Evolutionary conservation across 1,139 yeast genomes (phyloP).

Genomic region (Saccharomyces hybrid): DNA sequence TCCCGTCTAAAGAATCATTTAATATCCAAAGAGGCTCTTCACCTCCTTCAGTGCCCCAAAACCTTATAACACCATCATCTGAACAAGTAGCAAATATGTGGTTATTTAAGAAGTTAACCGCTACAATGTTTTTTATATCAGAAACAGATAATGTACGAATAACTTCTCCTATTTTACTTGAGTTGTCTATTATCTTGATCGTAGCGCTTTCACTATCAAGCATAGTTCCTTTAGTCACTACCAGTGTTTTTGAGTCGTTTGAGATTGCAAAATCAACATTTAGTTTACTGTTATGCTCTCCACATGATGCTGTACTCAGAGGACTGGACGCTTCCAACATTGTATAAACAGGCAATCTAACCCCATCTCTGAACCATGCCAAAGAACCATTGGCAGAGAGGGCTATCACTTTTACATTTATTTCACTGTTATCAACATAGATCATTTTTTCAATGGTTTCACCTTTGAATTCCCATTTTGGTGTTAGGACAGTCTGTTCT

Average conservation of each 20-base stretch:
- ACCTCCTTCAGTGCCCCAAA: conserved; percentile 22
- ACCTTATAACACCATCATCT: conserved; percentile 20
- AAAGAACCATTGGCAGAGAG: conserved; percentile 24
- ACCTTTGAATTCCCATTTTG: conserved; percentile 24
- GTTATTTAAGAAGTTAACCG: conserved; percentile 21
- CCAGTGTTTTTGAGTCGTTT: background rate
- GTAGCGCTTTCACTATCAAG: conserved; percentile 13
- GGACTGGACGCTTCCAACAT: conserved; percentile 1
- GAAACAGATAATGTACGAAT: conserved; percentile 15
- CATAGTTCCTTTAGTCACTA: background rate
- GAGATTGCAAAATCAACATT: conserved; percentile 1
- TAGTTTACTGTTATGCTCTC: background rate
- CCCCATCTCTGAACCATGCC: conserved; percentile 27
- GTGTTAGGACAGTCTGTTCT: conserved; percentile 9
- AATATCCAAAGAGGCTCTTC: conserved; percentile 17
- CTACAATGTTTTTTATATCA: conserved; percentile 11
- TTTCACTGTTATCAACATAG: conserved; percentile 10
- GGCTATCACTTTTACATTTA: conserved; percentile 17
- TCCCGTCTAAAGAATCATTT: conserved; percentile 17
- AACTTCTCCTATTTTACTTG: conserved; percentile 19
- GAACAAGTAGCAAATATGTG: conserved; percentile 22
- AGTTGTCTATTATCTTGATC: conserved; percentile 21
- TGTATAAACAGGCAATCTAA: conserved; percentile 16
- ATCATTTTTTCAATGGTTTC: conserved; percentile 22
- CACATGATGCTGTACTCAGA: background rate